Base-by-base conservation (phyloP, 1,284 basidiomycete genomes). In the Limonomyces culmigenus region DNA sequence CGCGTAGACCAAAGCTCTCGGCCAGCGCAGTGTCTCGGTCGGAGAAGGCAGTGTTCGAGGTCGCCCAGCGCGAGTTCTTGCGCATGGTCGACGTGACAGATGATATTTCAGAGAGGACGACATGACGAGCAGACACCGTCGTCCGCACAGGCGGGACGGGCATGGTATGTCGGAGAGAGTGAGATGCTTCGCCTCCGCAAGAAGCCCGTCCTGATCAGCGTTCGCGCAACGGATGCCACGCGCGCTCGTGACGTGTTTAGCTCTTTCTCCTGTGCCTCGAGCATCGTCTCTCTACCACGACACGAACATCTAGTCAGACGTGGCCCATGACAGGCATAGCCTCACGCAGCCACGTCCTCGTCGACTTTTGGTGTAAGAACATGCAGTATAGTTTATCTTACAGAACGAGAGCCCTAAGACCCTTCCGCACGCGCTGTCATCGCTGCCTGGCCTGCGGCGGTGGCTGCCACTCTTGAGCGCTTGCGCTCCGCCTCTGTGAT, bases 31-130 rank as follows among this genome's bases (percentile, higher is more conserved):
- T 67, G 47, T 79, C 71, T 43, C 71, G 62, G 38, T 69, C 55
- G 42, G 62, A 65, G 45, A 73, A 62, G 33, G 68, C 65, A 48
- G 74, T 67, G 29, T 69, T 63, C 33, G 70, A 68, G 15, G 79
- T 69, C 12, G 88, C 79, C 89, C 89, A 93, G 35, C 89, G 74
- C 34, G 88, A 87, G 58, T 93, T 93, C 61, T 92, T 88, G 53
- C 93, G 84, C 87, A 98, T 95, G n/a, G 76, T 71, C 3, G 89
- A 88, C 29, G 89, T 95, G 46, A 98, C 85, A 10, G 87, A 69
- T 38, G 92, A 68, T 43, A 96, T 85, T 64, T 97, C 92, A 27
- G 85, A 77, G 42, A 79, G 69, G 18, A 93, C 55, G 33, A 92
- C 71, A 66, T 92, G 85, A 41, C 75, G 74, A 25, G 65, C 58